These are phyloP conservation scores for Suhomyces sp. DNA, from an alignment of 805 yeast species.

Conservation along the genomic window DNA sequence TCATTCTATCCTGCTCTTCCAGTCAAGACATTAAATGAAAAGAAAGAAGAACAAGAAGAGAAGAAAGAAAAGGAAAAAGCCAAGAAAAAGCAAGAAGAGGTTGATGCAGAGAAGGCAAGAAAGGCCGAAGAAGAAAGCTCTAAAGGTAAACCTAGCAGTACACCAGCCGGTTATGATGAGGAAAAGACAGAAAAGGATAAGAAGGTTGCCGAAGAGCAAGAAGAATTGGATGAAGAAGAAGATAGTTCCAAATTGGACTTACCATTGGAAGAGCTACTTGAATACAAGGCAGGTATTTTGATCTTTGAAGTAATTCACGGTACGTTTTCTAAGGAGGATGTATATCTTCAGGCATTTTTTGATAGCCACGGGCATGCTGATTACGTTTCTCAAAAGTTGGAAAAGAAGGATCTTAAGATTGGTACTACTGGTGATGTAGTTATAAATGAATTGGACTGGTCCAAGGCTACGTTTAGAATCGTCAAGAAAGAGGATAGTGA, in stretches of 20 bases:
- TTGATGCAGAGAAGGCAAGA: slow-evolving; percentile 34
- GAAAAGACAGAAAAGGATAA: slow-evolving; percentile 24
- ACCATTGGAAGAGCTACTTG: slow-evolving; percentile 55
- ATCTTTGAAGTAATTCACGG: slow-evolving; percentile 66
- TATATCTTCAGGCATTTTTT: slow-evolving; percentile 71
- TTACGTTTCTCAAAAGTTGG: slow-evolving; percentile 55
- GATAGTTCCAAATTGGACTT: slow-evolving; percentile 42
- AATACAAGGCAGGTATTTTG: slow-evolving; percentile 72
- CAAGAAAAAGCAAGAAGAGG: slow-evolving; percentile 21
- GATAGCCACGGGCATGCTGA: slow-evolving; percentile 73
- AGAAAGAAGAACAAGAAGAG: slow-evolving; percentile 49
- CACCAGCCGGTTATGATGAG: slow-evolving; percentile 12
- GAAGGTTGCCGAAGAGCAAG: slow-evolving; percentile 29
- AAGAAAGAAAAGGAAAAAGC: slow-evolving; percentile 22
- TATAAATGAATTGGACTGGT: slow-evolving; percentile 75
- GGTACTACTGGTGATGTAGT: slow-evolving; percentile 66
- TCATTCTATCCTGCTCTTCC: slow-evolving; percentile 84
- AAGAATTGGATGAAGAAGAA: slow-evolving; percentile 30
- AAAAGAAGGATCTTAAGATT: slow-evolving; percentile 35
- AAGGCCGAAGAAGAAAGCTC: too few relatives aligned
- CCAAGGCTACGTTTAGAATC: slow-evolving; percentile 61
- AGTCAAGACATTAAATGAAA: slow-evolving; percentile 74
- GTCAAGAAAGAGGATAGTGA: slow-evolving; percentile 54
- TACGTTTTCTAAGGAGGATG: slow-evolving; percentile 50
- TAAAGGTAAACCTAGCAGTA: slow-evolving; percentile 13